A percentile compares a stretch with the other conserved stretches of the same genome.
Conservation (phyloP, 257 asterid genomes). For the Nicotiana undulata region DNA sequence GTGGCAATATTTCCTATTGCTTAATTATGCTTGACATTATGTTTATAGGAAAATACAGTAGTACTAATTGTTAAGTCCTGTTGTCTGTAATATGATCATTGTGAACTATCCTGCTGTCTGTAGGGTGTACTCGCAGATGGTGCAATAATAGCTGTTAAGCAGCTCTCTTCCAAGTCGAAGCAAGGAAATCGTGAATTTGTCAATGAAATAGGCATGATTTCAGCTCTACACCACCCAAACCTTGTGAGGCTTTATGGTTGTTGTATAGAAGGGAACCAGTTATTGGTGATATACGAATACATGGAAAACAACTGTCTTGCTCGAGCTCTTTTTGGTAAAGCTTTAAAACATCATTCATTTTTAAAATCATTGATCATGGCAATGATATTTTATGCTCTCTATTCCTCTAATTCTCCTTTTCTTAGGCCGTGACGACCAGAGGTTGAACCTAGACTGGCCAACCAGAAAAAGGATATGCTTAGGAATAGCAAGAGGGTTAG, state of each 20-base stretch:
- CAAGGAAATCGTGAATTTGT: conserved; percentile 43
- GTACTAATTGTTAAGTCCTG: not conserved
- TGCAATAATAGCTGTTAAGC: conserved; percentile 34
- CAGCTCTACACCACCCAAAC: conserved; percentile 43
- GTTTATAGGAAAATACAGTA: not conserved
- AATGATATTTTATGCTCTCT: not conserved
- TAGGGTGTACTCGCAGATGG: conserved; percentile 38
- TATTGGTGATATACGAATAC: conserved; percentile 38
- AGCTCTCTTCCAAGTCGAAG: conserved; percentile 38
- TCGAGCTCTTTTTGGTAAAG: conserved; percentile 39
- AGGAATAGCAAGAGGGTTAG: conserved; percentile 37
- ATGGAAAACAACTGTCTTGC: conserved; percentile 41
- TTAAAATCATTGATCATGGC: not conserved
- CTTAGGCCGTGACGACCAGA: conserved; percentile 25
- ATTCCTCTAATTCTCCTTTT: not conserved
- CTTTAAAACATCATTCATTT: not conserved
- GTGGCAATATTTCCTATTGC: not conserved
- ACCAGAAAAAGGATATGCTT: conserved; percentile 31
- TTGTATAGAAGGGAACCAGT: conserved; percentile 45
- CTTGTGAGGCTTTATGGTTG: conserved; percentile 43
- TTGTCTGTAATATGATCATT: not conserved
- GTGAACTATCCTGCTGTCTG: conserved; percentile 1
- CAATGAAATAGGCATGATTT: conserved; percentile 44
- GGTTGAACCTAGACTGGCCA: conserved; percentile 30
- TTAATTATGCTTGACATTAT: not conserved